Percentiles rank a stretch among this genome's conserved stretches.
Evolutionary conservation across 1,284 basidiomycete genomes (phyloP).

Genomic region (Mrakiaceae sp.): DNA sequence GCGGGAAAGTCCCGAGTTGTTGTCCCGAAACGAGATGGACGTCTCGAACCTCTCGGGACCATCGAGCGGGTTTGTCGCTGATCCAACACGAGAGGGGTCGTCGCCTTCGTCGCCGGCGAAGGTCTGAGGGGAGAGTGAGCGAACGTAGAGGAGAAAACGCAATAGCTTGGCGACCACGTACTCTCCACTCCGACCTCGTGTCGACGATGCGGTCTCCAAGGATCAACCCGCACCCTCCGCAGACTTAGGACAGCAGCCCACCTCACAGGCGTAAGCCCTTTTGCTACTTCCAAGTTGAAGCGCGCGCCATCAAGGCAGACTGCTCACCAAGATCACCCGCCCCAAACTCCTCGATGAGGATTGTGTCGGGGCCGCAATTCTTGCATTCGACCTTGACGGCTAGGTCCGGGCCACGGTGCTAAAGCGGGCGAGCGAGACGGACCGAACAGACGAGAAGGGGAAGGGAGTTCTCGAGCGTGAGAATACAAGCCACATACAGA

Average conservation of each 20-base stretch:
- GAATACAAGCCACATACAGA: too few species aligned
- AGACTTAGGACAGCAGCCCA: slow-evolving; percentile 32
- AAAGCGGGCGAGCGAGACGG: too few species aligned
- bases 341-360: slow-evolving; percentile 78
- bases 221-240: slow-evolving; percentile 89
- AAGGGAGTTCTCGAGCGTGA: too few species aligned
- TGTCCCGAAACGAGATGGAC: slow-evolving; percentile 87
- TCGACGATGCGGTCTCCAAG: slow-evolving; percentile 94
- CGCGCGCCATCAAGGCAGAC: too few species aligned
- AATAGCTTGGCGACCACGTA: slow-evolving; percentile 25
- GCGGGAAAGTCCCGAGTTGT: slow-evolving; percentile 80
- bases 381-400: slow-evolving; percentile 87
- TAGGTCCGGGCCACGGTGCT: slow-evolving; percentile 51
- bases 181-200: slow-evolving; percentile 82
- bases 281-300: slow-evolving; percentile 38
- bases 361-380: slow-evolving; percentile 69
- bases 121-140: slow-evolving; percentile 47
- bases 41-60: slow-evolving; percentile 90
- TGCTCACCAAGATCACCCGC: slow-evolving; percentile 64
- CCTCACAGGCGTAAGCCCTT: neutral
- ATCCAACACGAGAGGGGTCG: slow-evolving; percentile 98
- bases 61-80: slow-evolving; percentile 84
- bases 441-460: too few species aligned
- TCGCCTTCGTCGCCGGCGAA: slow-evolving; percentile 99
- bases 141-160: neutral